These are phyloP conservation scores for Thuja plicata DNA, from an alignment of 83 land plant genomes.

Conservation along the genomic window DNA sequence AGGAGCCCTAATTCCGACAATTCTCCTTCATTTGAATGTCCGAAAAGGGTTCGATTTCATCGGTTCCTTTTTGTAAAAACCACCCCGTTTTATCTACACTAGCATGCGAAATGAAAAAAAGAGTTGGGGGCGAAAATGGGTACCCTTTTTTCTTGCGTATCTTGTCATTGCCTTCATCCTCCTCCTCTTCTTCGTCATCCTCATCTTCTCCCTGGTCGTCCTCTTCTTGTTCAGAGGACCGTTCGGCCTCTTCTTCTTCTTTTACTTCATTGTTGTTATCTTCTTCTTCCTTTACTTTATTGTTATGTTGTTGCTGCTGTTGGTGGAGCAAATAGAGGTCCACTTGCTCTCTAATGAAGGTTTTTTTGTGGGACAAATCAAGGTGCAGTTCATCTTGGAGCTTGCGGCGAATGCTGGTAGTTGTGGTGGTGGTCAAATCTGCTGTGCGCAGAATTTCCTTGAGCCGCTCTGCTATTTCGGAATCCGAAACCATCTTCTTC, in stretches of 20 bases:
- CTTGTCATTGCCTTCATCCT: background rate
- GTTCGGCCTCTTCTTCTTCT: constrained; percentile 18
- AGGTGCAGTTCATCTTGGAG: constrained; percentile 56
- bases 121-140: background rate
- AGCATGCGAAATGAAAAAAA: background rate
- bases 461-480: constrained; percentile 45
- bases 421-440: constrained; percentile 69
- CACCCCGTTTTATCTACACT: background rate
- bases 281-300: background rate
- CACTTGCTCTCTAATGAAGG: constrained; percentile 57
- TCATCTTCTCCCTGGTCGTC: constrained; percentile 19
- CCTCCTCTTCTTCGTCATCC: constrained; percentile 23
- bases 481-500: constrained; percentile 47
- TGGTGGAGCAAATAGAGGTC: constrained; percentile 51
- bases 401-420: constrained; percentile 40
- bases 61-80: background rate
- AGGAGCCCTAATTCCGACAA: background rate
- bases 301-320: constrained; percentile 14
- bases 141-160: background rate
- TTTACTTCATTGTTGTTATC: constrained; percentile 12
- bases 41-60: background rate
- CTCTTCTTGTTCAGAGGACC: constrained; percentile 22
- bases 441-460: constrained; percentile 46
- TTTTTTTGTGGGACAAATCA: constrained; percentile 52
- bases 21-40: background rate